Percentiles rank a stretch among this genome's conserved stretches.
Evolutionary conservation across 805 yeast species (phyloP).

Genomic region (Lipomyces lipofer): DNA sequence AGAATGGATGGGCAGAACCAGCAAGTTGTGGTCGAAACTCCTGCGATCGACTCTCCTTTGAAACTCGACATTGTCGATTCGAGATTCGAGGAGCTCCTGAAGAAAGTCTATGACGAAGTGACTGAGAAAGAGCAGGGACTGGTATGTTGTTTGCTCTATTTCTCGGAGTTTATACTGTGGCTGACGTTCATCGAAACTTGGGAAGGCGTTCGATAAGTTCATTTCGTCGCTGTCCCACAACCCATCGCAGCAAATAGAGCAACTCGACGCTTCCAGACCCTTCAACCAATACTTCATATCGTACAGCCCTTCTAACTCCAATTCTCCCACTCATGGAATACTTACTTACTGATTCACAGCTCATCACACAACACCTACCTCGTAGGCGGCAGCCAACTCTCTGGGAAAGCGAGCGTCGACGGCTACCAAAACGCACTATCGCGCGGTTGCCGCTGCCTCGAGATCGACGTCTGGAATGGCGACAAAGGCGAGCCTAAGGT

Average conservation of each 20-base stretch:
- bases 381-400: constrained; percentile 76
- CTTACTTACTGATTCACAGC: neutral
- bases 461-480: constrained; percentile 92
- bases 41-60: neutral
- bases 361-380: constrained; percentile 91
- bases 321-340: neutral
- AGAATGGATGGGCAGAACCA: too few relatives aligned
- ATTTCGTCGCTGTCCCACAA: constrained; percentile 10
- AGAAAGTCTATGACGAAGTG: neutral
- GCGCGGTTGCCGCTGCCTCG: constrained; percentile 88
- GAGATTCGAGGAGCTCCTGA: neutral
- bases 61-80: neutral
- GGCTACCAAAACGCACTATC: constrained; percentile 86
- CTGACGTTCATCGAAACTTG: neutral
- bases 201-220: neutral
- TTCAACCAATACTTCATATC: constrained; percentile 83
- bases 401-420: constrained; percentile 82
- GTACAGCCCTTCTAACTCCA: constrained; percentile 33
- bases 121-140: neutral
- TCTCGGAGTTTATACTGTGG: neutral
- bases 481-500: constrained; percentile 62
- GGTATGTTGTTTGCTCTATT: neutral
- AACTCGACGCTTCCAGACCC: constrained; percentile 57
- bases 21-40: neutral
- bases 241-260: constrained; percentile 24